These are phyloP conservation scores for Rhododendron ovatum DNA, from an alignment of 148 eudicot genomes.

Conservation along the genomic window DNA sequence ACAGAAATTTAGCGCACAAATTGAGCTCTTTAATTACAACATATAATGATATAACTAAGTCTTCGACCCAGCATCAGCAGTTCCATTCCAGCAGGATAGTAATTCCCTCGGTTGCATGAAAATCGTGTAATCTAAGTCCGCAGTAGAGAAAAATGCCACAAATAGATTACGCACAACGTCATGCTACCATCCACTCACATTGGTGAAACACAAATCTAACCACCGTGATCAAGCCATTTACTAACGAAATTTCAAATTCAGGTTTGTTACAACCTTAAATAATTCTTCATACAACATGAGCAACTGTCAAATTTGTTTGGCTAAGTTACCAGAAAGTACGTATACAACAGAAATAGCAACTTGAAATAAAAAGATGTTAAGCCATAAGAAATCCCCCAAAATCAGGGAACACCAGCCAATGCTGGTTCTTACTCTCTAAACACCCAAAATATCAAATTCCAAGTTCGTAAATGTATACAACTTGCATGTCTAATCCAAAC, in stretches of 20 bases:
- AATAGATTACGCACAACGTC: not conserved
- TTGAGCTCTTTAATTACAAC: not conserved
- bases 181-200: not conserved
- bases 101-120: not conserved
- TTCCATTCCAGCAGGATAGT: not conserved
- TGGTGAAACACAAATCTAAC: not conserved
- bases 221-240: not conserved
- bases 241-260: not conserved
- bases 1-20: not conserved
- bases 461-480: not conserved
- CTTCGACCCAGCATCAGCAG: not conserved
- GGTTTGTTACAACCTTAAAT: not conserved
- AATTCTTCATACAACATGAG: not conserved
- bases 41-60: not conserved
- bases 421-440: not conserved
- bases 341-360: not conserved
- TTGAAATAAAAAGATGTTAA: not conserved
- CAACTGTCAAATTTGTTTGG: not conserved
- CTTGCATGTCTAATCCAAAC: not conserved
- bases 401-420: not conserved
- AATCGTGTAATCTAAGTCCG: not conserved
- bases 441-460: not conserved
- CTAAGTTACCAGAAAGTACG: not conserved
- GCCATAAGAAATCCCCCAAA: not conserved
- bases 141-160: not conserved